These are phyloP conservation scores for Cercospora zeina DNA, from an alignment of 2,329 filamentous ascomycete species.

Conservation along the genomic window DNA sequence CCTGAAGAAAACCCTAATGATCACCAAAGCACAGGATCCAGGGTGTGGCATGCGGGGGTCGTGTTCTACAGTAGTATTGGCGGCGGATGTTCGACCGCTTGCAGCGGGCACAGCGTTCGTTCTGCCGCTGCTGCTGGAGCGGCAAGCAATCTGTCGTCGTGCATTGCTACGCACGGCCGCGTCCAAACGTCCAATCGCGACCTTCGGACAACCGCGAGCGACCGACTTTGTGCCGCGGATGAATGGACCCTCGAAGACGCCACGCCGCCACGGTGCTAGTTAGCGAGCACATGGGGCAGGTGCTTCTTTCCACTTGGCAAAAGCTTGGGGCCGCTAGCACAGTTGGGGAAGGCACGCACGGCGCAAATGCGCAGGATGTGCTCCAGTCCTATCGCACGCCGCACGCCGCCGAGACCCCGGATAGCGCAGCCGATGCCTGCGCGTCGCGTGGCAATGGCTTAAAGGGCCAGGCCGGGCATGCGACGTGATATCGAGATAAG, in stretches of 20 bases:
- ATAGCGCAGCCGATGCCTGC: background rate
- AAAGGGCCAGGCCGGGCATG: background rate
- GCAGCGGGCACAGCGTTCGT: too few relatives aligned
- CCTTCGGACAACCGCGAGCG: background rate
- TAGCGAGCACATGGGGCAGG: constrained; percentile 1
- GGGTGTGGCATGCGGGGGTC: too few relatives aligned
- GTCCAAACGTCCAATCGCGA: background rate
- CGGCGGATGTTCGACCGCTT: too few relatives aligned
- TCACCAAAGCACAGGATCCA: too few relatives aligned
- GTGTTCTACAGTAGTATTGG: too few relatives aligned
- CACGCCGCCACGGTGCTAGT: background rate
- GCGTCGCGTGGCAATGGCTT: background rate
- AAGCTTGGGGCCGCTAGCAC: background rate
- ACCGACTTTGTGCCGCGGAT: too few relatives aligned
- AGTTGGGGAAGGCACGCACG: background rate
- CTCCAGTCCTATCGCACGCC: too few relatives aligned
- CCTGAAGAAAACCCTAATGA: too few relatives aligned
- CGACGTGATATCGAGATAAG: background rate
- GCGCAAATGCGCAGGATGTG: background rate
- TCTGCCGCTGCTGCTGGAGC: too few relatives aligned
- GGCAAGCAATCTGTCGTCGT: background rate
- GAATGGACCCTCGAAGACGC: background rate
- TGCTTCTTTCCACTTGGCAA: constrained; percentile 9
- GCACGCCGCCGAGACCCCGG: too few relatives aligned
- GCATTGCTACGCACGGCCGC: background rate